Conservation (phyloP, 768 basidiomycete species). For the Termitomyces sp. region DNA sequence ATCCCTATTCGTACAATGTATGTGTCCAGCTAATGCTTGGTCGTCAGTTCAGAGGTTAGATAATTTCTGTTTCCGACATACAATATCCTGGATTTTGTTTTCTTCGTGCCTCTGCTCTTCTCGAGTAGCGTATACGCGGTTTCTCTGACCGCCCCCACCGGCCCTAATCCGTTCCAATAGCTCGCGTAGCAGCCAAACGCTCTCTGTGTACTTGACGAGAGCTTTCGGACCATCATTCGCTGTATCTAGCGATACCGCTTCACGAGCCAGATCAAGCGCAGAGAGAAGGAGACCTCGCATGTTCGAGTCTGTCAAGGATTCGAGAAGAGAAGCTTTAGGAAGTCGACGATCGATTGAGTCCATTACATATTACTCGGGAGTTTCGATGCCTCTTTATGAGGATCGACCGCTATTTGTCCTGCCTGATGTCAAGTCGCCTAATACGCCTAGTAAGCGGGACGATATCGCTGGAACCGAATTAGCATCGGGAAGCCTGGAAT, state of each 20-base stretch:
- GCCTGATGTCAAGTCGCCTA: background rate
- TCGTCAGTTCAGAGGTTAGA: background rate
- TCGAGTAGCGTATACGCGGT: background rate
- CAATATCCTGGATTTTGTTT: constrained; percentile 8
- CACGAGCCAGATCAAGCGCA: constrained; percentile 7
- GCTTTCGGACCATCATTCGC: background rate
- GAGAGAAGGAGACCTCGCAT: constrained; percentile 3
- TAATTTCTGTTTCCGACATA: background rate
- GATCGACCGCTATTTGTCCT: background rate
- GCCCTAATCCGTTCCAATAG: constrained; percentile 4
- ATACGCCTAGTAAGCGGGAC: background rate
- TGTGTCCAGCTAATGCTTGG: constrained; percentile 7
- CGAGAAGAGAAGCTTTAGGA: background rate
- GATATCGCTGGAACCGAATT: background rate
- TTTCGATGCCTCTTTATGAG: background rate
- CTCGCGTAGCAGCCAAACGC: constrained; percentile 11
- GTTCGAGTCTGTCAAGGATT: background rate
- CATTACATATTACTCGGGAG: background rate
- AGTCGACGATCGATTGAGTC: background rate
- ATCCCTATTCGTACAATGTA: constrained; percentile 8
- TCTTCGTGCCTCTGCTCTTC: constrained; percentile 3
- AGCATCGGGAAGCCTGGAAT: background rate
- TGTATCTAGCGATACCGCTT: constrained; percentile 9
- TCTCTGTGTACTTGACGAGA: constrained; percentile 7
- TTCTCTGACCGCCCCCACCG: background rate